A percentile compares a stretch with the other conserved stretches of the same genome.
Conservation (phyloP, 2,329 filamentous ascomycete genomes). For the Colletotrichum sp. region DNA sequence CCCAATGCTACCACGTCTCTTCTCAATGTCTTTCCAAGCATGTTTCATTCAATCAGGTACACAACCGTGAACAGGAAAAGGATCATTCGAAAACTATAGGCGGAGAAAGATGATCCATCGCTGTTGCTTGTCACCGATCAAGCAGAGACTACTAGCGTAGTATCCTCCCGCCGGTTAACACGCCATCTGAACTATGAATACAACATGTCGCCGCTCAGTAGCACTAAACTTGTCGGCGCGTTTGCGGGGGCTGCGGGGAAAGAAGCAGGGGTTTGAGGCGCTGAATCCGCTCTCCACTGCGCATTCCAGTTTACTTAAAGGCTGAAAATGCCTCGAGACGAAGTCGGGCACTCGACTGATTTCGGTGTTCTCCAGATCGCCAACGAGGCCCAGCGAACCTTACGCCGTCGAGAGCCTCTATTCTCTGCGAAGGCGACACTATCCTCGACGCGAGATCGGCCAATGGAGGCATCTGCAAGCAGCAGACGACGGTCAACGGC, state of each 20-base stretch:
- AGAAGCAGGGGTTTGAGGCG: neutral
- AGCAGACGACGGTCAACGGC: neutral
- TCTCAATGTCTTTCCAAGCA: neutral
- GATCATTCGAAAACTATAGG: slow-evolving; percentile 45
- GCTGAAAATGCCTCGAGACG: neutral
- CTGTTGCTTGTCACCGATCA: slow-evolving; percentile 58
- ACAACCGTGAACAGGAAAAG: no score
- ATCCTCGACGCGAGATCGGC: neutral
- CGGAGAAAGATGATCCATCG: slow-evolving; percentile 57
- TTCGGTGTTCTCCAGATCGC: neutral
- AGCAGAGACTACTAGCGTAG: neutral
- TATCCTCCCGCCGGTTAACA: neutral
- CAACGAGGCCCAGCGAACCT: neutral
- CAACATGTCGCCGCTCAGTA: neutral
- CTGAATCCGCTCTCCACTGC: neutral
- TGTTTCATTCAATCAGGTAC: neutral
- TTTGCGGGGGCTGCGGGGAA: neutral
- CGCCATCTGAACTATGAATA: neutral
- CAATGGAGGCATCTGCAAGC: neutral
- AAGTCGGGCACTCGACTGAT: neutral
- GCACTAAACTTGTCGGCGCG: neutral
- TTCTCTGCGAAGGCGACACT: no score
- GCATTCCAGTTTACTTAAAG: neutral
- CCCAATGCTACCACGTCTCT: neutral
- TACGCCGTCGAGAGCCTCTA: neutral